Evolutionary conservation across 2,329 filamentous ascomycete species (phyloP).

Genomic region (Xylariaceae sp.): DNA sequence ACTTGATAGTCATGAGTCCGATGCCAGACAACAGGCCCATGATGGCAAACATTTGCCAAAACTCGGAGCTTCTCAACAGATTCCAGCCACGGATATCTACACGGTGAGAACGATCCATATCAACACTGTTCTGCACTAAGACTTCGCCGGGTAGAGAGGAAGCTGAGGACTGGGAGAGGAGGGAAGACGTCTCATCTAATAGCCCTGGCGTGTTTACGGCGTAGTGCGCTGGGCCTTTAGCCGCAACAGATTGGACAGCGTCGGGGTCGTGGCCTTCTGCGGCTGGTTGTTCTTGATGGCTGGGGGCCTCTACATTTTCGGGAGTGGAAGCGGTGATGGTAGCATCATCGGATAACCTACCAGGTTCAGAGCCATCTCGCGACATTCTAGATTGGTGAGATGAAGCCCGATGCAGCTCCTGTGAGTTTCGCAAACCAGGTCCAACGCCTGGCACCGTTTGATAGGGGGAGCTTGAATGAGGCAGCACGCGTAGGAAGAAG

Average conservation of each 20-base stretch:
- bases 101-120: constrained; percentile 69
- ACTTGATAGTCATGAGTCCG: constrained; percentile 99
- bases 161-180: constrained; percentile 62
- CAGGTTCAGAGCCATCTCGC: constrained; percentile 50
- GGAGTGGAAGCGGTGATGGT: constrained; percentile 32
- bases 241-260: constrained; percentile 19
- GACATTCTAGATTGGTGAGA: constrained; percentile 38
- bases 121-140: constrained; percentile 55
- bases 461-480: constrained; percentile 47
- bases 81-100: constrained; percentile 85
- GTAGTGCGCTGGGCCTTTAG: constrained; percentile 15
- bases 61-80: constrained; percentile 67
- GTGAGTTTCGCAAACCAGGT: constrained; percentile 32
- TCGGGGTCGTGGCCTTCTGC: constrained; percentile 13
- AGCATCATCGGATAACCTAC: constrained; percentile 48
- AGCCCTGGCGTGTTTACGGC: constrained; percentile 30
- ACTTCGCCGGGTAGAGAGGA: constrained; percentile 44
- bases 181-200: constrained; percentile 71
- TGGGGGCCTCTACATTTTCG: constrained; percentile 24
- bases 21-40: constrained; percentile 90
- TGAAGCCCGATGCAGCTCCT: constrained; percentile 37
- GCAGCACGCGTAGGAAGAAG: constrained; percentile 77
- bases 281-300: constrained; percentile 17
- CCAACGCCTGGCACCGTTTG: constrained; percentile 46
- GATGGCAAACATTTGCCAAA: constrained; percentile 85